Conservation (phyloP, 169 alveolate genomes). For the Plasmodium fragile region DNA sequence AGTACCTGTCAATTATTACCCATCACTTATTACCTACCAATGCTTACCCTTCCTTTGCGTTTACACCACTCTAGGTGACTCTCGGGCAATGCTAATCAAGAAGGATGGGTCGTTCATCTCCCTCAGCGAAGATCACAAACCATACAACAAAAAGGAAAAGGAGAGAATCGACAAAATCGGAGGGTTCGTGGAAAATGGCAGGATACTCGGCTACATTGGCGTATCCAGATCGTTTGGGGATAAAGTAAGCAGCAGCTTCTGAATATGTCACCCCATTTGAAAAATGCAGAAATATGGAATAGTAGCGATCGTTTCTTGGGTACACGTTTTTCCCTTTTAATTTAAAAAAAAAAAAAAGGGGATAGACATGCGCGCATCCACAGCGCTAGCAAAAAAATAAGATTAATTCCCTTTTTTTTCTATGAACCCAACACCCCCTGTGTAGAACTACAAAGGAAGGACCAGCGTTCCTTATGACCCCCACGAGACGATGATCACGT, state of each 20-base stretch:
- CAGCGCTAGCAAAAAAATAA: background rate
- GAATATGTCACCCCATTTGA: background rate
- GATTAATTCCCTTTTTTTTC: background rate
- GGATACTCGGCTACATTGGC: slow-evolving; percentile 72
- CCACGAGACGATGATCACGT: slow-evolving; percentile 64
- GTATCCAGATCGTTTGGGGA: slow-evolving; percentile 75
- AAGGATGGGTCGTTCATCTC: slow-evolving; percentile 70
- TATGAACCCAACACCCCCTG: background rate
- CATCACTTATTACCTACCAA: background rate
- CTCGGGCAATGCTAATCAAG: slow-evolving; percentile 71
- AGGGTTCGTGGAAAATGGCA: slow-evolving; percentile 67
- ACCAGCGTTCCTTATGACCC: slow-evolving; percentile 29
- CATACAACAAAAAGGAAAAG: slow-evolving; percentile 64
- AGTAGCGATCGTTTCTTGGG: background rate
- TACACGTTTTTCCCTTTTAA: background rate
- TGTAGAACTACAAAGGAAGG: slow-evolving; percentile 45
- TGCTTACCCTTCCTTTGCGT: background rate
- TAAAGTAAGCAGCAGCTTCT: slow-evolving; percentile 14
- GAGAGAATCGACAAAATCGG: slow-evolving; percentile 69
- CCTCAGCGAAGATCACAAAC: slow-evolving; percentile 69
- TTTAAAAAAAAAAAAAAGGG: background rate
- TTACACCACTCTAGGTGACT: slow-evolving; percentile 25
- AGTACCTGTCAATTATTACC: background rate
- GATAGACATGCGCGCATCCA: background rate
- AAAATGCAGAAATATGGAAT: slow-evolving; percentile 5